These are phyloP conservation scores for Gamsiella multidivaricata DNA, from an alignment of 192 early-diverging fungal species.

Conservation along the genomic window DNA sequence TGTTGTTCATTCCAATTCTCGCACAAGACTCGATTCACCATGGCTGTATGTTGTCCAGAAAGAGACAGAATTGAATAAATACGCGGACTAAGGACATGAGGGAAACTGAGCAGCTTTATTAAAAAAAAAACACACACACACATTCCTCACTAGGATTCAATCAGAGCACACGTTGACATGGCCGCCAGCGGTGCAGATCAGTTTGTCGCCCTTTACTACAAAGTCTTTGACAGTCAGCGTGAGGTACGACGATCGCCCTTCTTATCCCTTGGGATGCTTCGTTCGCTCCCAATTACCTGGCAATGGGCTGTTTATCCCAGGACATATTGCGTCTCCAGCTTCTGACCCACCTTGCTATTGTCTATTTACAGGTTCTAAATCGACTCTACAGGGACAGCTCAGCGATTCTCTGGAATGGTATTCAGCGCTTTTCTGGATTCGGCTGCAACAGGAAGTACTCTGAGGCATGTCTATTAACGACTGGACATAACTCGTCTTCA, in stretches of 20 bases:
- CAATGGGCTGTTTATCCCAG: no score
- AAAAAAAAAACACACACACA: no score
- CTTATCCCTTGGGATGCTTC: no score
- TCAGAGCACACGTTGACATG: constrained; percentile 47
- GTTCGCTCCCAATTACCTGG: no score
- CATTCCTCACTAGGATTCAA: constrained; percentile 10
- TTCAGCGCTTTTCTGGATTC: neutral
- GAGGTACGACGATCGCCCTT: constrained; percentile 33
- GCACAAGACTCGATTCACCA: neutral
- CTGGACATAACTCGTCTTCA: neutral
- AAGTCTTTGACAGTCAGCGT: constrained; percentile 56
- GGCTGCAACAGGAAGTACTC: no score
- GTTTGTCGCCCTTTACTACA: constrained; percentile 61
- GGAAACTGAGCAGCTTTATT: no score
- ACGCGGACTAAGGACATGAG: no score
- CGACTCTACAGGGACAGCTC: constrained; percentile 60
- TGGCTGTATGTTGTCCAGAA: constrained; percentile 29
- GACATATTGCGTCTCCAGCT: no score
- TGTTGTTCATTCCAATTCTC: neutral
- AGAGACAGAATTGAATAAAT: no score
- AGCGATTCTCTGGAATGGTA: constrained; percentile 69
- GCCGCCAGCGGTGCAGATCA: constrained; percentile 60
- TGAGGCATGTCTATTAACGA: neutral
- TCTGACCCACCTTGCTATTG: no score
- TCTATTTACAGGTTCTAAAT: constrained; percentile 39